Conservation (phyloP, 2,329 filamentous ascomycete species). For the Ceratocystis eucalypticola region DNA sequence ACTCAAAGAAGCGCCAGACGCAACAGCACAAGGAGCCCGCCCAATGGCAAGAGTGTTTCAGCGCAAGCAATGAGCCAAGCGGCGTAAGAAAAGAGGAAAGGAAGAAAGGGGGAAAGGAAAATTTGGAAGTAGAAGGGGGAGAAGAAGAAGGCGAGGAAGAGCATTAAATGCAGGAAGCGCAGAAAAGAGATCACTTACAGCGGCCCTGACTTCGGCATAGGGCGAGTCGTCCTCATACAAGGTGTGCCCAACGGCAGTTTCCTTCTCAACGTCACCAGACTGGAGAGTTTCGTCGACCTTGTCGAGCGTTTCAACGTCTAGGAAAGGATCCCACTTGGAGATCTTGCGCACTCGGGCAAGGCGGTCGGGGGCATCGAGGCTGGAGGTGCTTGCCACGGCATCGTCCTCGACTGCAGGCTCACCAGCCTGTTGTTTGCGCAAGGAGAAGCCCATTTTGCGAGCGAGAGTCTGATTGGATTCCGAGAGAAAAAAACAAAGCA, state of each 20-base stretch:
- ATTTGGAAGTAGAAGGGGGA: conserved; percentile 27
- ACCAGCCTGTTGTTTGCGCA: conserved; percentile 16
- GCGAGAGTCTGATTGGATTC: conserved; percentile 1
- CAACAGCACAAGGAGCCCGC: too few relatives aligned
- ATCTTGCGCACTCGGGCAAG: conserved; percentile 15
- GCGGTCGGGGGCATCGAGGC: conserved; percentile 12
- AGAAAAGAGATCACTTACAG: conserved; percentile 21
- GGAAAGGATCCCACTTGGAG: conserved; percentile 44
- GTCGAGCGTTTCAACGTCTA: conserved; percentile 40
- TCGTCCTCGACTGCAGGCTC: conserved; percentile 2
- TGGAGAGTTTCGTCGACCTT: conserved; percentile 36
- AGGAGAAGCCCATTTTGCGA: conserved; percentile 17
- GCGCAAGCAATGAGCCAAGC: too few relatives aligned
- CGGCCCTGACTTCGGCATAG: conserved; percentile 36
- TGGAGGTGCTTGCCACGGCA: conserved; percentile 7
- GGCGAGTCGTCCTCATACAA: conserved; percentile 42
- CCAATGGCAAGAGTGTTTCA: too few relatives aligned
- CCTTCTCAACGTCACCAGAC: conserved; percentile 33
- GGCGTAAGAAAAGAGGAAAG: background rate
- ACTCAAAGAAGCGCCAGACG: too few relatives aligned
- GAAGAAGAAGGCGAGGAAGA: background rate
- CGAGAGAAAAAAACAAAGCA: conserved; percentile 11
- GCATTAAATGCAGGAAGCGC: conserved; percentile 35
- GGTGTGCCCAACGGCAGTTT: conserved; percentile 33
- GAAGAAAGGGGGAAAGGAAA: background rate